Percentiles rank a stretch among this genome's conserved stretches.
Evolutionary conservation across 2,329 filamentous ascomycete species (phyloP).

Genomic region (Hypoxylon sp.): DNA sequence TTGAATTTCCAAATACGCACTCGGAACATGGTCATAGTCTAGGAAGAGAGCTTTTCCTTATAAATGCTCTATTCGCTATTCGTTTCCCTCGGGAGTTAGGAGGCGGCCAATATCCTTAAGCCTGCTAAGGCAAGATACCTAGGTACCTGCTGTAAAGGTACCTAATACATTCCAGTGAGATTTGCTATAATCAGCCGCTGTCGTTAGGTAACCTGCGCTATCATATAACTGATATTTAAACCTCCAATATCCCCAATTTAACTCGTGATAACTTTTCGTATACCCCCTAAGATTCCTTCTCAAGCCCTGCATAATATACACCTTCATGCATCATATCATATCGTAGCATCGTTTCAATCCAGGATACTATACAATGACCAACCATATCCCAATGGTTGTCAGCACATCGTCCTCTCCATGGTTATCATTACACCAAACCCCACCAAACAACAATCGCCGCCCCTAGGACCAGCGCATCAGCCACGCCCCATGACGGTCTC

Average conservation of each 20-base stretch:
- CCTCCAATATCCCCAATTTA: background rate
- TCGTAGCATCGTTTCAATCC: background rate
- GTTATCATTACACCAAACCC: conserved; percentile 29
- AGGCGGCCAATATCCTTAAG: no score
- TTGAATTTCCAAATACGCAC: no score
- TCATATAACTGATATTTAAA: background rate
- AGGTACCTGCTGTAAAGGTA: no score
- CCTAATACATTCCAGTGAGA: no score
- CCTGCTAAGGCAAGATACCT: no score
- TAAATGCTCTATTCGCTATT: no score
- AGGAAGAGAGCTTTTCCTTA: no score
- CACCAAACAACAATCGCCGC: conserved; percentile 23
- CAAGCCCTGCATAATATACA: conserved; percentile 8
- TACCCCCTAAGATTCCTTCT: conserved; percentile 2
- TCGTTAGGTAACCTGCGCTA: background rate
- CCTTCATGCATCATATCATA: conserved; percentile 20
- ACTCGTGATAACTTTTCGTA: background rate
- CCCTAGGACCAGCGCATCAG: conserved; percentile 9
- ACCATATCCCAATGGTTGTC: background rate
- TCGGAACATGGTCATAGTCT: no score
- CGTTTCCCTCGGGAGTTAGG: no score
- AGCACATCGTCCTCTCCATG: background rate
- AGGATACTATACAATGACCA: background rate
- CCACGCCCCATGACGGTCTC: background rate
- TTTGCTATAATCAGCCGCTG: no score